Evolutionary conservation across 2,329 filamentous ascomycete species (phyloP).

Genomic region (Monosporascus sp.): DNA sequence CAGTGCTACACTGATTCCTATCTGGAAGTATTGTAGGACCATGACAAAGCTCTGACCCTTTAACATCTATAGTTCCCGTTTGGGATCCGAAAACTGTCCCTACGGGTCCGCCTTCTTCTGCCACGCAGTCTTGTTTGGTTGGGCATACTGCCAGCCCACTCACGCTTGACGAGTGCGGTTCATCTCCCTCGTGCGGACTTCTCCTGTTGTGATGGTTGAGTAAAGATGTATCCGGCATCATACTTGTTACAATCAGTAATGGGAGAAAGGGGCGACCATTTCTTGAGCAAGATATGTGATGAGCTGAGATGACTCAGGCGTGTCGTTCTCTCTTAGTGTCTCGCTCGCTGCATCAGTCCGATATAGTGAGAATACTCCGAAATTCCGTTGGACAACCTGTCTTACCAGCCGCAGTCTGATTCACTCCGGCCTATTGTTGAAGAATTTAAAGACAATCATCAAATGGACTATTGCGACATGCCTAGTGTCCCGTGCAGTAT

Average conservation of each 20-base stretch:
- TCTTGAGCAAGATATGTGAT: neutral
- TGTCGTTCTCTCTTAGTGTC: conserved; percentile 1
- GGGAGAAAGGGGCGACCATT: neutral
- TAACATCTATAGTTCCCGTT: neutral
- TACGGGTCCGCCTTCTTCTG: neutral
- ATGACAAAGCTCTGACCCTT: neutral
- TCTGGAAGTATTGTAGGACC: neutral
- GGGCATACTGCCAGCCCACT: neutral
- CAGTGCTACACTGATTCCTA: neutral
- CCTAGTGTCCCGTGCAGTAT: neutral
- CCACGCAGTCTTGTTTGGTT: neutral
- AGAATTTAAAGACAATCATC: neutral
- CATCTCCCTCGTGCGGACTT: neutral
- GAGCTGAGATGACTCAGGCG: conserved; percentile 8
- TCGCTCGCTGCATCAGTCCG: neutral
- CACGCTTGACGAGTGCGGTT: neutral
- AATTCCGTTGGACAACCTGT: neutral
- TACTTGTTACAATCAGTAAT: neutral
- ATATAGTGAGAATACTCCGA: neutral
- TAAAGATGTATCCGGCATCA: neutral
- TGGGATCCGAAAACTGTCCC: neutral
- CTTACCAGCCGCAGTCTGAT: neutral
- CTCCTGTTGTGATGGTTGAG: neutral
- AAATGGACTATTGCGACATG: neutral
- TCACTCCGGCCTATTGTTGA: neutral